These are phyloP conservation scores for Diospyros kaki DNA, from an alignment of 148 eudicot genomes.

Conservation along the genomic window DNA sequence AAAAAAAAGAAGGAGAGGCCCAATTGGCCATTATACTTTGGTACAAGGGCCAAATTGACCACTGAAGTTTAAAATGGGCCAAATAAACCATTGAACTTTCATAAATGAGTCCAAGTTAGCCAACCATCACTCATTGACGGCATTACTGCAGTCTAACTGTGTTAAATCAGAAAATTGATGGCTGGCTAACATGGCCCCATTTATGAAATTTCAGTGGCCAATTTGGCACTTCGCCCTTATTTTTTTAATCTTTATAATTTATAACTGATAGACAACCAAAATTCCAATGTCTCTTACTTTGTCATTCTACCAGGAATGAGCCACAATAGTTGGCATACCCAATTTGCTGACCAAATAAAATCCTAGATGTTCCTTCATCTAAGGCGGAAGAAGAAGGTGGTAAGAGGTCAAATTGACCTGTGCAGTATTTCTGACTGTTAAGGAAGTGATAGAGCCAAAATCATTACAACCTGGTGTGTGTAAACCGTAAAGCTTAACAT, in stretches of 20 bases:
- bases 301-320: background rate
- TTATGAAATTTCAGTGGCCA: too few species aligned
- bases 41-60: too few species aligned
- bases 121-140: too few species aligned
- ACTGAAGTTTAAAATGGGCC: too few species aligned
- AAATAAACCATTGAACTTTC: too few species aligned
- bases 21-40: too few species aligned
- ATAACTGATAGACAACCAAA: background rate
- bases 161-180: too few species aligned
- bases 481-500: background rate
- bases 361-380: background rate
- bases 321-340: background rate
- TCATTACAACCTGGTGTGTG: background rate
- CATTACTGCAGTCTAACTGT: too few species aligned
- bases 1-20: too few species aligned
- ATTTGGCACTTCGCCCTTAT: too few species aligned
- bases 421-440: background rate
- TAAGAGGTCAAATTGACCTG: background rate
- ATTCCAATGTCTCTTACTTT: background rate
- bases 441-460: background rate
- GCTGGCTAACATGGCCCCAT: too few species aligned
- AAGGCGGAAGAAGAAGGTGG: background rate
- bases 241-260: background rate
- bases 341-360: background rate
- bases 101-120: too few species aligned